Evolutionary conservation across 108 stramenopile genomes (phyloP).

Genomic region (Conticribra weissflogii): DNA sequence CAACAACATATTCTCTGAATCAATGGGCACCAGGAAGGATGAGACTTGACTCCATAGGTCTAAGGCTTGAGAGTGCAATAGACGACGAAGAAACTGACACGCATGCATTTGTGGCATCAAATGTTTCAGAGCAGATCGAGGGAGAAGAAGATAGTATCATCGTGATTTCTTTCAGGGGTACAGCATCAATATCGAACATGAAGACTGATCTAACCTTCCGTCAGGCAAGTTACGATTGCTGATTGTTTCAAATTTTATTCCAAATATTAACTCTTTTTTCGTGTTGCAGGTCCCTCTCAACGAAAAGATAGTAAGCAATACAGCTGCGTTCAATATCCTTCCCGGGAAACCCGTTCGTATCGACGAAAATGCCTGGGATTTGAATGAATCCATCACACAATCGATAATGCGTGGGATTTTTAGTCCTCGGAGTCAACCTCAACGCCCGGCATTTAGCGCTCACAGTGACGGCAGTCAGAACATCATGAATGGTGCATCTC

Average conservation of each 20-base stretch:
- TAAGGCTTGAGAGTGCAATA: slow-evolving; percentile 73
- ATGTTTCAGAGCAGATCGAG: slow-evolving; percentile 65
- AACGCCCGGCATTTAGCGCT: slow-evolving; percentile 23
- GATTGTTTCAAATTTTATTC: background rate
- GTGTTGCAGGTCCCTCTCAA: slow-evolving; percentile 55
- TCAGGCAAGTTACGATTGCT: slow-evolving; percentile 43
- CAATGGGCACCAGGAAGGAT: slow-evolving; percentile 68
- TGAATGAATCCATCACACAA: slow-evolving; percentile 31
- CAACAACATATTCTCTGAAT: slow-evolving; percentile 50
- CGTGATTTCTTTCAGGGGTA: slow-evolving; percentile 91
- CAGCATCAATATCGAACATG: slow-evolving; percentile 75
- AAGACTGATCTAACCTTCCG: slow-evolving; percentile 76
- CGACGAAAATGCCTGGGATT: slow-evolving; percentile 40
- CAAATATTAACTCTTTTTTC: background rate
- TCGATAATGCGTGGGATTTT: slow-evolving; percentile 41
- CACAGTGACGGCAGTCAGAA: background rate
- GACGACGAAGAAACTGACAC: slow-evolving; percentile 77
- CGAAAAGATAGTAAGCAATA: slow-evolving; percentile 62
- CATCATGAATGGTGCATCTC: slow-evolving; percentile 9
- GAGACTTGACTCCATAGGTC: slow-evolving; percentile 73
- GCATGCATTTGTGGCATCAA: slow-evolving; percentile 74
- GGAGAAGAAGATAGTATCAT: slow-evolving; percentile 89
- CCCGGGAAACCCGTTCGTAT: slow-evolving; percentile 39
- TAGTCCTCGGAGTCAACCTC: slow-evolving; percentile 30
- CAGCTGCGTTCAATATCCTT: slow-evolving; percentile 55